Evolutionary conservation across 805 yeast genomes (phyloP).

Genomic region (Metschnikowia orientalis): DNA sequence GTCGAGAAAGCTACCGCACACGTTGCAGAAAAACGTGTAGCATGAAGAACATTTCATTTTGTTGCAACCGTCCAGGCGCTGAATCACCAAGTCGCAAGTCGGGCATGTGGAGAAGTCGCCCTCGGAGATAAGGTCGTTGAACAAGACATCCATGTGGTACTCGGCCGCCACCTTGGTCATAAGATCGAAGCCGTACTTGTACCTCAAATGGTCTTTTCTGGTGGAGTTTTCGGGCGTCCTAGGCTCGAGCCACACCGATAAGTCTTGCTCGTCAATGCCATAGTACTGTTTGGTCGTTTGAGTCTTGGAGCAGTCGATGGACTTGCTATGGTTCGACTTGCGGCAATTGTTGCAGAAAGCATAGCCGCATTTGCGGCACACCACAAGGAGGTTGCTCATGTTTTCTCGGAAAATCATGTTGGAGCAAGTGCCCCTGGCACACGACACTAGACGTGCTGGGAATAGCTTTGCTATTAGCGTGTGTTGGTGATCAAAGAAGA

Average conservation of each 20-base stretch:
- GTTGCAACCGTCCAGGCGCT: slow-evolving; percentile 60
- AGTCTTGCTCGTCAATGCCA: slow-evolving; percentile 28
- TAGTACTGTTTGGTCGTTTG: slow-evolving; percentile 19
- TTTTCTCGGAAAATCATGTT: slow-evolving; percentile 45
- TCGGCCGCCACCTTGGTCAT: slow-evolving; percentile 42
- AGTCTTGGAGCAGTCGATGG: slow-evolving; percentile 38
- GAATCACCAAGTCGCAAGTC: slow-evolving; percentile 44
- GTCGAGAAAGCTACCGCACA: slow-evolving; percentile 45
- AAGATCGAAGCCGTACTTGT: slow-evolving; percentile 43
- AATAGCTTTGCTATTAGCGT: slow-evolving; percentile 40
- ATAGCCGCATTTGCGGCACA: slow-evolving; percentile 46
- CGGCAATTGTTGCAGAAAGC: slow-evolving; percentile 56
- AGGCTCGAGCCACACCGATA: slow-evolving; percentile 34
- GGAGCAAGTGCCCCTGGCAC: slow-evolving; percentile 46
- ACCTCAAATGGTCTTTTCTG: slow-evolving; percentile 21
- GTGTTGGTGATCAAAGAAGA: slow-evolving; percentile 38
- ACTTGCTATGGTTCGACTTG: slow-evolving; percentile 59
- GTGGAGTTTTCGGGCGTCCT: slow-evolving; percentile 22
- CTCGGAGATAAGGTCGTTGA: slow-evolving; percentile 40
- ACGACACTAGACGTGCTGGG: slow-evolving; percentile 46
- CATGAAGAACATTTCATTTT: slow-evolving; percentile 57
- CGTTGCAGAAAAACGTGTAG: slow-evolving; percentile 45
- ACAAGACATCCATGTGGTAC: slow-evolving; percentile 34
- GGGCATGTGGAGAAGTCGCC: slow-evolving; percentile 52
- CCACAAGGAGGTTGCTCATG: slow-evolving; percentile 42